These are phyloP conservation scores for Botrytis fabae DNA, from an alignment of 2,329 filamentous ascomycete species.

Conservation along the genomic window DNA sequence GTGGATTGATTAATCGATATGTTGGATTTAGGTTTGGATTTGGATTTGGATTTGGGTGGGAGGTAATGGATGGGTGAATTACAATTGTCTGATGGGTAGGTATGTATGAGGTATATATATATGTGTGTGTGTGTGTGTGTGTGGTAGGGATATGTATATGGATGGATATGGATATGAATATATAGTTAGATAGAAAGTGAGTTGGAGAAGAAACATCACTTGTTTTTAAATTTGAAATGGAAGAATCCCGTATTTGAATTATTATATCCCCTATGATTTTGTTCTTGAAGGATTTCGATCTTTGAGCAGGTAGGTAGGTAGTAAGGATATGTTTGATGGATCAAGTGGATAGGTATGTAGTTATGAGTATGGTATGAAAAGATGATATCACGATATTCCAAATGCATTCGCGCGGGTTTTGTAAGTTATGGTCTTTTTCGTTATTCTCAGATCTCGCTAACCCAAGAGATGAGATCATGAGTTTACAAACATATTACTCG, in stretches of 20 bases:
- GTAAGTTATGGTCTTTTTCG: background rate
- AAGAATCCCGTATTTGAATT: fast-evolving
- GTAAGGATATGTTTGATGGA: background rate
- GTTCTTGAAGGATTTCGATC: background rate
- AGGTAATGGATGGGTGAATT: no score
- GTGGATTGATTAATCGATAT: no score
- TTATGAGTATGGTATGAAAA: background rate
- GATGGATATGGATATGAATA: no score
- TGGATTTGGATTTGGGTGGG: no score
- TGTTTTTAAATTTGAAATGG: background rate
- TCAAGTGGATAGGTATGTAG: background rate
- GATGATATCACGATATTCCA: background rate
- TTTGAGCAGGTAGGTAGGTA: no score
- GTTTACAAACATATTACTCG: background rate
- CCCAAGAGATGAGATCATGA: background rate
- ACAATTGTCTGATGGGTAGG: no score
- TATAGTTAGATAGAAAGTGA: no score
- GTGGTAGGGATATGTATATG: no score
- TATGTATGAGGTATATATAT: no score
- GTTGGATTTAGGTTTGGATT: no score
- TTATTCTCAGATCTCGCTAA: background rate
- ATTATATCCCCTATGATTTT: background rate
- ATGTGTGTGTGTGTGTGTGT: no score
- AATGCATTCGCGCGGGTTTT: background rate
- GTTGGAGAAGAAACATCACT: no score